phyloP scores from a whole-genome alignment of 2,329 filamentous ascomycete species.

The Exophiala sideris region DNA sequence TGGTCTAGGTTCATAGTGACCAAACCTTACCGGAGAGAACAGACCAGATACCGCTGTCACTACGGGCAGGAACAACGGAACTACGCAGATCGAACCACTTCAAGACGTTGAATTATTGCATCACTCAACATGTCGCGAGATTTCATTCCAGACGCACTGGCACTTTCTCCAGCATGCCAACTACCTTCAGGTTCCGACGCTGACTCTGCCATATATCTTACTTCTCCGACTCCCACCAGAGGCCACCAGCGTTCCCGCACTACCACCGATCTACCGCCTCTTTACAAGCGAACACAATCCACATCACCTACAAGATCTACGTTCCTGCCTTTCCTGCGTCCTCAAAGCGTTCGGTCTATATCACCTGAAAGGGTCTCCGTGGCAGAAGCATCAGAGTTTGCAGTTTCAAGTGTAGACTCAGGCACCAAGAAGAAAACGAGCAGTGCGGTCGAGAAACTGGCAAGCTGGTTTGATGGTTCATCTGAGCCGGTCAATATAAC shows the following conservation, averaged over 20 bases:
- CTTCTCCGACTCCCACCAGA: slow-evolving; percentile 22
- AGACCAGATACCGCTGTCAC: no score
- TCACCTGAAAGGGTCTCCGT: slow-evolving; percentile 22
- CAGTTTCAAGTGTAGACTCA: slow-evolving; percentile 8
- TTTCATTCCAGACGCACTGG: slow-evolving; percentile 12
- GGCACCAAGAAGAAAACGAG: slow-evolving; percentile 17
- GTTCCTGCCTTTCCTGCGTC: slow-evolving; percentile 25
- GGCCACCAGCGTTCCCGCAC: slow-evolving; percentile 26
- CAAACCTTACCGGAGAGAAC: no score
- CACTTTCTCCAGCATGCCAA: slow-evolving; percentile 9
- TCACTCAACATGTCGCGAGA: slow-evolving; percentile 22
- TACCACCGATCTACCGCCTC: slow-evolving; percentile 22
- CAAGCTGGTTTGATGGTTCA: slow-evolving; percentile 53
- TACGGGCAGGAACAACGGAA: neutral
- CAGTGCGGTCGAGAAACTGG: slow-evolving; percentile 31
- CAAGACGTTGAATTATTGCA: slow-evolving; percentile 8
- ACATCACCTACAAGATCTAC: slow-evolving; percentile 25
- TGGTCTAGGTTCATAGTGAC: no score
- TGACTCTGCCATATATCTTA: slow-evolving; percentile 13
- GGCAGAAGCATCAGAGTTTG: slow-evolving; percentile 13
- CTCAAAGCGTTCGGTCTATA: slow-evolving; percentile 22
- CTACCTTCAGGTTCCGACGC: slow-evolving; percentile 11
- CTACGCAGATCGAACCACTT: neutral
- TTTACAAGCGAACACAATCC: slow-evolving; percentile 19
- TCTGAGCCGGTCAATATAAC: slow-evolving; percentile 49